These are phyloP conservation scores for Floccularia luteovirens DNA, from an alignment of 768 basidiomycete genomes.

Conservation along the genomic window DNA sequence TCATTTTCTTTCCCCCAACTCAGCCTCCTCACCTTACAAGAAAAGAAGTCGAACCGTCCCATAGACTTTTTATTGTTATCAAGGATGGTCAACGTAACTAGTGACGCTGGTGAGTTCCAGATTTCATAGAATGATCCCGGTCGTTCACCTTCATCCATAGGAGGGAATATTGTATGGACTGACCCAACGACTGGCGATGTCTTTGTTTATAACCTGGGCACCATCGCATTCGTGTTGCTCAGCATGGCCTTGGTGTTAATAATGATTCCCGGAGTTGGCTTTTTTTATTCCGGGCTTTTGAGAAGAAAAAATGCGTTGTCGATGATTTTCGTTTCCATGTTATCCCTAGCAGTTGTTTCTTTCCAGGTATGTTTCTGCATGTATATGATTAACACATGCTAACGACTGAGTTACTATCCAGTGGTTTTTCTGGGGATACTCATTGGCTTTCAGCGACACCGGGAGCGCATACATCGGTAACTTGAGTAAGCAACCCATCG, in stretches of 20 bases:
- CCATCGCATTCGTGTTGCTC: conserved; percentile 52
- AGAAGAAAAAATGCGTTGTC: conserved; percentile 90
- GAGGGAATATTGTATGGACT: conserved; percentile 25
- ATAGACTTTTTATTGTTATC: too few species aligned
- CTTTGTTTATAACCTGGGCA: conserved; percentile 37
- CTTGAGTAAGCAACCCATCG: conserved; percentile 46
- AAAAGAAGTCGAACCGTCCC: too few species aligned
- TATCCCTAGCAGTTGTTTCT: conserved; percentile 69
- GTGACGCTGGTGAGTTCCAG: conserved; percentile 18
- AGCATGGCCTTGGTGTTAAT: conserved; percentile 79
- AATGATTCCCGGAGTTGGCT: conserved; percentile 83
- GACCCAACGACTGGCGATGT: conserved; percentile 17
- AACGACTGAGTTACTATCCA: conserved; percentile 20
- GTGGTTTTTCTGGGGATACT: conserved; percentile 99
- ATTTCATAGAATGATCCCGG: conserved; percentile 1
- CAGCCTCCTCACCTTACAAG: too few species aligned
- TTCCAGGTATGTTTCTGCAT: conserved; percentile 56
- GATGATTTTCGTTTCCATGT: conserved; percentile 80
- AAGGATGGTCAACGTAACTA: conserved; percentile 24
- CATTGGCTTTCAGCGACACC: conserved; percentile 81
- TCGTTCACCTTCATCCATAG: conserved; percentile 18
- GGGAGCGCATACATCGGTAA: conserved; percentile 77
- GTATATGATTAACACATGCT: neutral
- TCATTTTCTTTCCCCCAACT: too few species aligned
- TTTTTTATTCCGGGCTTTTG: conserved; percentile 87